Conservation (phyloP, 129 eudicot genomes). For the Deinandra increscens region DNA sequence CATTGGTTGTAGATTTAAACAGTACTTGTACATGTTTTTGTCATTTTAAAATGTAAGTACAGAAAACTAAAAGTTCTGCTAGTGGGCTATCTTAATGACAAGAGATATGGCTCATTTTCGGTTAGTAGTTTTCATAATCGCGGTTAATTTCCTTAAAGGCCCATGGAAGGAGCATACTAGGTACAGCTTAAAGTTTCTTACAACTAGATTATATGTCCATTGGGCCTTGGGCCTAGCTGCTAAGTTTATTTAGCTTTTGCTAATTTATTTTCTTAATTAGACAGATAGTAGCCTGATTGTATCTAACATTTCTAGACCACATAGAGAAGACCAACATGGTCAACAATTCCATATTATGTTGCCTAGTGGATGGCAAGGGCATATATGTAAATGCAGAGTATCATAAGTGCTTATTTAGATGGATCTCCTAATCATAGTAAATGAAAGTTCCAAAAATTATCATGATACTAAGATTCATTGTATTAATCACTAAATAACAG, state of each 20-base stretch:
- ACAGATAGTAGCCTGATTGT: conserved; percentile 6
- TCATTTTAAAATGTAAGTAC: conserved; percentile 1
- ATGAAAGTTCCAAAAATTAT: conserved; percentile 2
- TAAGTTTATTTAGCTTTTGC: conserved; percentile 19
- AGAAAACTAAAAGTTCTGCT: conserved; percentile 19
- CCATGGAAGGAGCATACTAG: conserved; percentile 11
- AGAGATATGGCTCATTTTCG: conserved; percentile 12
- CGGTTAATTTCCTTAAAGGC: conserved; percentile 9
- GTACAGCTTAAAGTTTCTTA: conserved; percentile 25
- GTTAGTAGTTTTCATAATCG: conserved; percentile 12
- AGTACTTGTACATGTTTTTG: conserved; percentile 18
- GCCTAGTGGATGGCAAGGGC: conserved; percentile 18
- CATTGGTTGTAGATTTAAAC: conserved; percentile 22
- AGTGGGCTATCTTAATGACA: conserved; percentile 25
- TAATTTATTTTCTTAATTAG: conserved; percentile 18
- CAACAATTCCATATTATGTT: conserved; percentile 14
- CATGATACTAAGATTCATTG: conserved; percentile 11
- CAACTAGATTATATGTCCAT: conserved; percentile 15
- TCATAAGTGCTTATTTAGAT: conserved; percentile 5
- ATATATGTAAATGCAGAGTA: conserved; percentile 21
- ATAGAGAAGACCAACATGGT: conserved; percentile 15
- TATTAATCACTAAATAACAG: conserved; percentile 22
- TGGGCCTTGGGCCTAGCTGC: conserved; percentile 29
- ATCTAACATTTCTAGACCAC: conserved; percentile 17
- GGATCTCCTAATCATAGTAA: conserved; percentile 15